A percentile compares a stretch with the other conserved stretches of the same genome.
Evolutionary conservation across 2,329 filamentous ascomycete species (phyloP).

Genomic region (Laburnicola sp.): DNA sequence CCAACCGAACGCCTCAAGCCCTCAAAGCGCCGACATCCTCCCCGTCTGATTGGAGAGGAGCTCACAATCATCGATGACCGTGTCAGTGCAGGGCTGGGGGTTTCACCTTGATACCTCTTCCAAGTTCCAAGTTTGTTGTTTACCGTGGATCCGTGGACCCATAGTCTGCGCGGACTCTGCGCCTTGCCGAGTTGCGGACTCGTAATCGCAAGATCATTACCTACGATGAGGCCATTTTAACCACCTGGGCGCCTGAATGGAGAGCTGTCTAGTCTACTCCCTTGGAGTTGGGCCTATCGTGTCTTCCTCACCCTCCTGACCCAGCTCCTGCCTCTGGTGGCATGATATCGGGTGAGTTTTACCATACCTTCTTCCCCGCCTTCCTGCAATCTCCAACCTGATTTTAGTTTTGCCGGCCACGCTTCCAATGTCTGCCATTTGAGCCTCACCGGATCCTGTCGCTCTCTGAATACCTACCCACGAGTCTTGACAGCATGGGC

Average conservation of each 20-base stretch:
- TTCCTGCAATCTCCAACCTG: conserved; percentile 13
- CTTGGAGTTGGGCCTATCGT: too few relatives aligned
- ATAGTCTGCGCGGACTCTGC: conserved; percentile 3
- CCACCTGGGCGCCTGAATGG: conserved; percentile 10
- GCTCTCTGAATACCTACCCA: conserved; percentile 21
- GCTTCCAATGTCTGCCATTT: conserved; percentile 19
- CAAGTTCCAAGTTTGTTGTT: conserved; percentile 46
- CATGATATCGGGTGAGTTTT: conserved; percentile 23
- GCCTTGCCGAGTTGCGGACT: conserved; percentile 14
- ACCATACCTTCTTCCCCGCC: conserved; percentile 14
- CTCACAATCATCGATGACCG: conserved; percentile 21
- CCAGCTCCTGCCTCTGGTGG: too few relatives aligned
- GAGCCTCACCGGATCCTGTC: conserved; percentile 23
- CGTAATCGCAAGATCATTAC: conserved; percentile 11
- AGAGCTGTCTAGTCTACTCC: conserved; percentile 3
- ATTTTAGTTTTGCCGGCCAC: conserved; percentile 11
- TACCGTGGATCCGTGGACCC: conserved; percentile 22
- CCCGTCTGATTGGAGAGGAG: conserved; percentile 32
- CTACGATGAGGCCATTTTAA: conserved; percentile 16
- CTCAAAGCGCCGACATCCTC: conserved; percentile 13
- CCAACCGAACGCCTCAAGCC: conserved; percentile 28
- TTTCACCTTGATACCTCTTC: conserved; percentile 39
- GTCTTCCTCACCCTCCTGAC: too few relatives aligned
- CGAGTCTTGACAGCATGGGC: conserved; percentile 30
- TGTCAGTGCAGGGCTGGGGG: conserved; percentile 20